Evolutionary conservation across 257 asterid genomes (phyloP).

Genomic region (Solanum tarapatanum): DNA sequence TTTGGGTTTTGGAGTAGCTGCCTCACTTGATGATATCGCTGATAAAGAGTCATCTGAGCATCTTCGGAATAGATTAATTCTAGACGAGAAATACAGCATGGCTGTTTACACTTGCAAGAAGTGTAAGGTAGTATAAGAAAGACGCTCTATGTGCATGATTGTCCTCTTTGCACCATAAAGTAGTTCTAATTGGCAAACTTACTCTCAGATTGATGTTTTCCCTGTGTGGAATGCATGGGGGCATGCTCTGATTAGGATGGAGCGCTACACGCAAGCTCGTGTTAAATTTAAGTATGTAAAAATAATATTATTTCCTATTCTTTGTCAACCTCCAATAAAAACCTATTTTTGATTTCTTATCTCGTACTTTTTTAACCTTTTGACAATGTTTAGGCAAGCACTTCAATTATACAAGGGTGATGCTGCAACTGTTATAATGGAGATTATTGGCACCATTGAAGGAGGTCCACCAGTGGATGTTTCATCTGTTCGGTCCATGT

Average conservation of each 20-base stretch:
- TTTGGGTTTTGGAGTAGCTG: constrained; percentile 94
- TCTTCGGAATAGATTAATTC: constrained; percentile 85
- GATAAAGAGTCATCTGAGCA: constrained; percentile 76
- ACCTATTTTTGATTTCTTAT: background rate
- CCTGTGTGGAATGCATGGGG: constrained; percentile 99
- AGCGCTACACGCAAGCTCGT: constrained; percentile 94
- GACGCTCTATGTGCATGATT: background rate
- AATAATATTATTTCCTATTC: background rate
- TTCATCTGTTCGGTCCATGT: constrained; percentile 93
- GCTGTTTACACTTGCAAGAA: constrained; percentile 96
- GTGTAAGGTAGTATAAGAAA: constrained; percentile 63
- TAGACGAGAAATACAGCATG: constrained; percentile 92
- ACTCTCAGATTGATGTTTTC: constrained; percentile 68
- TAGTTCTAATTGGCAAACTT: background rate
- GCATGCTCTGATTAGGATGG: constrained; percentile 88
- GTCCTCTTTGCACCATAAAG: background rate
- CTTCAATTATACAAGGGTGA: constrained; percentile 87
- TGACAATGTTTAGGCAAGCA: constrained; percentile 74
- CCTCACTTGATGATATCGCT: constrained; percentile 92
- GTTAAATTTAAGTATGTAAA: constrained; percentile 78
- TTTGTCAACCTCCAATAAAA: background rate
- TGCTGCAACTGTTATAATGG: constrained; percentile 60
- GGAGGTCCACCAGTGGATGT: constrained; percentile 98
- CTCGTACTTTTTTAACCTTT: constrained; percentile 1
- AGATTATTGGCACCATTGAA: constrained; percentile 81